Conservation (phyloP, 2,329 filamentous ascomycete genomes). For the Ceratocystis harringtonii region DNA sequence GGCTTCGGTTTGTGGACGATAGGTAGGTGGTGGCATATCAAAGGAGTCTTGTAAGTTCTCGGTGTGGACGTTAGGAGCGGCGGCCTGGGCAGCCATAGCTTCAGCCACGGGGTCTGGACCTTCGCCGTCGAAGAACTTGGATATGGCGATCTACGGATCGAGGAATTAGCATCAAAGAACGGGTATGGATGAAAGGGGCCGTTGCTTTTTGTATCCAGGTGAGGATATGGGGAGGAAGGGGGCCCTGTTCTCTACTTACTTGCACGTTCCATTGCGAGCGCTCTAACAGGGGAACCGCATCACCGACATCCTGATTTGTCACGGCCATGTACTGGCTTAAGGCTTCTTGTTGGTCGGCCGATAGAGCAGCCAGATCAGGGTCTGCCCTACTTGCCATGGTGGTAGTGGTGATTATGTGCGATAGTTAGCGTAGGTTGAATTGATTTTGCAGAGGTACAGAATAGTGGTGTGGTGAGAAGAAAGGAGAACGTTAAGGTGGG, state of each 20-base stretch:
- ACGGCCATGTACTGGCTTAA: constrained; percentile 80
- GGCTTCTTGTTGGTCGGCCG: constrained; percentile 62
- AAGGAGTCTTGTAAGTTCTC: constrained; percentile 59
- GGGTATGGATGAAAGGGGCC: background rate
- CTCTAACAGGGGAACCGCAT: constrained; percentile 64
- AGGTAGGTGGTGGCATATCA: constrained; percentile 22
- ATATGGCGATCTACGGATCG: constrained; percentile 62
- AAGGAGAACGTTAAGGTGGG: no score
- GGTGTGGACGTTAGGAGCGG: constrained; percentile 47
- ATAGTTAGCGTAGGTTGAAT: background rate
- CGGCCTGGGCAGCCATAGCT: constrained; percentile 50
- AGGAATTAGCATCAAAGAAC: background rate
- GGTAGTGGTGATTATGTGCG: background rate
- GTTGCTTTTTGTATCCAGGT: background rate
- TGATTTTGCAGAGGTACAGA: no score
- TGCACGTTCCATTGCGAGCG: constrained; percentile 94
- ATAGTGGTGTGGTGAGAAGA: background rate
- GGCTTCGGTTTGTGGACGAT: constrained; percentile 35
- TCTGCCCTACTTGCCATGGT: constrained; percentile 34
- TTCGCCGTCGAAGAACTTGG: constrained; percentile 96
- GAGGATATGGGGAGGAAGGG: background rate
- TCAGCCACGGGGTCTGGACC: constrained; percentile 67
- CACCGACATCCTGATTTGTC: constrained; percentile 63
- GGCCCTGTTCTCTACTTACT: constrained; percentile 32
- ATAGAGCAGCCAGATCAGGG: constrained; percentile 41